These are phyloP conservation scores for Venturiaceae sp. DNA, from an alignment of 2,329 filamentous ascomycete genomes.

Conservation along the genomic window DNA sequence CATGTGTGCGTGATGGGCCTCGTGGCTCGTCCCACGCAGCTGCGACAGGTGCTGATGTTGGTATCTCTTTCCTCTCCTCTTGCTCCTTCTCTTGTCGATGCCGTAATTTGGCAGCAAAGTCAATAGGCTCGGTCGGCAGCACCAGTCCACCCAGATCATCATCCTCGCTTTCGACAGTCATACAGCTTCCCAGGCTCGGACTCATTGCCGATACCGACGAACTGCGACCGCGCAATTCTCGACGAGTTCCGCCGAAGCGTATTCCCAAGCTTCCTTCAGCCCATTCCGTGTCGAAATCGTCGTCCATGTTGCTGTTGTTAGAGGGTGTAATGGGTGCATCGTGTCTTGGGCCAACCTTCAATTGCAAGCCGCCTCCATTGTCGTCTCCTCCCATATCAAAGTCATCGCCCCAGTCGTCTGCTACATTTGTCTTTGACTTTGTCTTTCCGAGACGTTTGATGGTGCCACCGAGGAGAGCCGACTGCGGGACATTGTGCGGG, in stretches of 20 bases:
- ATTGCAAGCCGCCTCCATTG: slow-evolving; percentile 25
- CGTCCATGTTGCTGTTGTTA: slow-evolving; percentile 35
- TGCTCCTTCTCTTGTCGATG: slow-evolving; percentile 49
- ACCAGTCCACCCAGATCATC: slow-evolving; percentile 86
- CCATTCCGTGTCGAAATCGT: slow-evolving; percentile 78
- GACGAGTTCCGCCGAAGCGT: slow-evolving; percentile 74
- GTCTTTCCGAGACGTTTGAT: slow-evolving; percentile 75
- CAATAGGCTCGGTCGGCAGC: slow-evolving; percentile 71
- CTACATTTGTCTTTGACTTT: slow-evolving; percentile 31
- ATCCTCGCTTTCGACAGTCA: slow-evolving; percentile 87
- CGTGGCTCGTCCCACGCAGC: neutral
- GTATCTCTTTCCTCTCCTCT: slow-evolving; percentile 20
- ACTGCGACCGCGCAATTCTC: slow-evolving; percentile 73
- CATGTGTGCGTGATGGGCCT: slow-evolving; percentile 22
- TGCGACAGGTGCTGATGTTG: neutral
- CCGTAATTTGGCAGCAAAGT: slow-evolving; percentile 70
- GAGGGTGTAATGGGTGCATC: slow-evolving; percentile 20
- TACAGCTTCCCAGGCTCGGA: slow-evolving; percentile 83
- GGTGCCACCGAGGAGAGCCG: slow-evolving; percentile 81
- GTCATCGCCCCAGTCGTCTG: slow-evolving; percentile 42
- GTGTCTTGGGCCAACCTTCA: slow-evolving; percentile 19
- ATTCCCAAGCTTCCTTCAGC: slow-evolving; percentile 89
- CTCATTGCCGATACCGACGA: slow-evolving; percentile 85
- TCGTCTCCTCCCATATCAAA: slow-evolving; percentile 5
- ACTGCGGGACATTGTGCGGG: slow-evolving; percentile 75